A percentile compares a stretch with the other conserved stretches of the same genome.
These are phyloP conservation scores for Lactuca saligna DNA, from an alignment of 129 eudicot species.

Conservation along the genomic window DNA sequence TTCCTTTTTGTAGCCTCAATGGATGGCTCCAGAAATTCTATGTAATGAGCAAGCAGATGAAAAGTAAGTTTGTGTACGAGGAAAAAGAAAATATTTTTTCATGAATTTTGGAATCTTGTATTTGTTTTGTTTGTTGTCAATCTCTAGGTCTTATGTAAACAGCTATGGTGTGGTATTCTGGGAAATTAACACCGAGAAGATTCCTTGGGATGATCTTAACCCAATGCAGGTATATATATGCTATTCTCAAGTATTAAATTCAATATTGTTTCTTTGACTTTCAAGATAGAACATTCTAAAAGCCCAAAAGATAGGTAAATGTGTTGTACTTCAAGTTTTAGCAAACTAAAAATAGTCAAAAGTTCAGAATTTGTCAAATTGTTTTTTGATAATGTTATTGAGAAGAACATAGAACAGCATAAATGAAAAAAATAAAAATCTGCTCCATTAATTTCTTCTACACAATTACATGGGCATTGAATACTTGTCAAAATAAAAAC, in stretches of 20 bases:
- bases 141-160: constrained; percentile 67
- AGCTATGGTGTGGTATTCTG: constrained; percentile 84
- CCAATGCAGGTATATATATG: constrained; percentile 85
- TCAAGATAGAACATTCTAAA: no score
- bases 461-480: no score
- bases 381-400: no score
- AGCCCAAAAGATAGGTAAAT: no score
- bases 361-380: no score
- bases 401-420: no score
- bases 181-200: constrained; percentile 77
- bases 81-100: not conserved
- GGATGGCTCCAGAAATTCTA: constrained; percentile 97
- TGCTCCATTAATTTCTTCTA: no score
- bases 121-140: constrained; percentile 17
- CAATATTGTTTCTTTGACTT: no score
- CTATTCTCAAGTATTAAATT: not conserved
- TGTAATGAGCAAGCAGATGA: constrained; percentile 77
- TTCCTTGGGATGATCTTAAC: constrained; percentile 87
- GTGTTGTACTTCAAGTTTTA: no score
- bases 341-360: no score
- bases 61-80: constrained; percentile 43
- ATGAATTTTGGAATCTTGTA: not conserved
- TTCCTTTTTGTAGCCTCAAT: constrained; percentile 80
- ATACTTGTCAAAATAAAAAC: no score
- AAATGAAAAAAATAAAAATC: no score